Evolutionary conservation across 352 stramenopile genomes (phyloP), one percentile per base, ranked within the genome.

Genomic region (Pythium rhizo-oryzae): DNA sequence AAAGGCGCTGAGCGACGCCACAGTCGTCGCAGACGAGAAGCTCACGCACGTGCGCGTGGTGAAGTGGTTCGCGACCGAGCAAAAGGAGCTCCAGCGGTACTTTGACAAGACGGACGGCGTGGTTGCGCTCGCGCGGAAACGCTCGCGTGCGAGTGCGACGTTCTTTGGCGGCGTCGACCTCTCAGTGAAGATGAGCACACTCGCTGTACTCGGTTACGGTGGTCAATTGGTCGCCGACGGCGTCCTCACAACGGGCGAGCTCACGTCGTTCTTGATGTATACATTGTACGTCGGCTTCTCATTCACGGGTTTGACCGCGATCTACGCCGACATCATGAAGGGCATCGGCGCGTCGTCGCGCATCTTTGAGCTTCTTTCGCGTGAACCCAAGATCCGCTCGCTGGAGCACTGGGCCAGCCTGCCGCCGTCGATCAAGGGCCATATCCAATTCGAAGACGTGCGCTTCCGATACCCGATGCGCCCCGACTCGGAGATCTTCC

Each of bases 251-350:
- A 83, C 91, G 24, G 96, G 94, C 23, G 84, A 94, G 33, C 84
- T 98, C 33, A 97, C 92, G 21, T 95, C 93, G 1, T 98, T 98
- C 78, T 71, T 98, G 61, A 84, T 97, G 62, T 98, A 98, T 72
- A 94, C 94, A 21, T 79, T 98, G 37, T 96, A 97, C 52, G 93
- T 98, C 19, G 93, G 91, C 8, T 88, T 90, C 60, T 92, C 81
- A 9, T 89, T 98, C 35, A 90, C 84, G 19, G 85, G 86, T 18
- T 69, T 99, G 47, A 97, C 91, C 9, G 92, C 86, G 7, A 97
- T 97, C 33, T 99, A 98, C 72, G 88, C 91, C 19, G 84, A 91
- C 65, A 43, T 86, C 49, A 97, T 98, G 77, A 97, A 97, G 67
- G 90, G 90, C 15, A 85, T 97, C 19, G 93, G 92, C 50, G 92